Conservation (phyloP, 2,329 filamentous ascomycete species). For the Fusarium temperatum region DNA sequence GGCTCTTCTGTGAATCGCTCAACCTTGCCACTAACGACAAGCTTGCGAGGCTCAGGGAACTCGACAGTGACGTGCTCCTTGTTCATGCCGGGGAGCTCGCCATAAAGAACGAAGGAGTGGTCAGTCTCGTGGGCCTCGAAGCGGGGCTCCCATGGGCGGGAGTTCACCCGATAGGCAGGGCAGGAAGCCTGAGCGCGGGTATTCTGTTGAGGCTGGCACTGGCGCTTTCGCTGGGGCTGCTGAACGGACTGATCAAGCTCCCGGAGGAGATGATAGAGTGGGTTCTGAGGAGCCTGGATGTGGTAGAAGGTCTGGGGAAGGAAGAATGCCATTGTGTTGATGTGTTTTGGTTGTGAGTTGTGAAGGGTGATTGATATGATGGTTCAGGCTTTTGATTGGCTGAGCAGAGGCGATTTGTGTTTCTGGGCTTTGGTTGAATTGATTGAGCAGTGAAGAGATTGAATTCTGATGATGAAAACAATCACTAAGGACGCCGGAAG, state of each 20-base stretch:
- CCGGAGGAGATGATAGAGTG: conserved; percentile 12
- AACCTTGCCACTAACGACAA: conserved; percentile 72
- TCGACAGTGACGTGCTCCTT: conserved; percentile 78
- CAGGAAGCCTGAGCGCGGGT: conserved; percentile 35
- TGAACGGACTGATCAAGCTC: conserved; percentile 22
- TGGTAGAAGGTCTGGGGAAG: conserved; percentile 16
- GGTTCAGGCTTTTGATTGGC: neutral
- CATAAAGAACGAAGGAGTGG: conserved; percentile 74
- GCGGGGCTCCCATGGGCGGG: conserved; percentile 9
- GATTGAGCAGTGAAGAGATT: neutral
- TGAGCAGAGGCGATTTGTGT: neutral
- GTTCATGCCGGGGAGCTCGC: conserved; percentile 77
- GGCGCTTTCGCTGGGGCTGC: conserved; percentile 17
- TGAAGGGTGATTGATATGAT: neutral
- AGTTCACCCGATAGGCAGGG: neutral
- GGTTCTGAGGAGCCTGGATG: conserved; percentile 8
- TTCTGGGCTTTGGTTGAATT: neutral
- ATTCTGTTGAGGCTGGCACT: conserved; percentile 15
- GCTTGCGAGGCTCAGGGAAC: conserved; percentile 75
- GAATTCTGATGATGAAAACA: neutral
- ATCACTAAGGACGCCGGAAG: rapidly evolving
- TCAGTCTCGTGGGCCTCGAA: conserved; percentile 46
- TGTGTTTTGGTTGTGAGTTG: neutral
- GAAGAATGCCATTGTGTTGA: conserved; percentile 17
- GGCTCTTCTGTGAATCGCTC: conserved; percentile 61